Evolutionary conservation across 164 flowering plant species (phyloP).

Genomic region (Paratinospora sagittata): DNA sequence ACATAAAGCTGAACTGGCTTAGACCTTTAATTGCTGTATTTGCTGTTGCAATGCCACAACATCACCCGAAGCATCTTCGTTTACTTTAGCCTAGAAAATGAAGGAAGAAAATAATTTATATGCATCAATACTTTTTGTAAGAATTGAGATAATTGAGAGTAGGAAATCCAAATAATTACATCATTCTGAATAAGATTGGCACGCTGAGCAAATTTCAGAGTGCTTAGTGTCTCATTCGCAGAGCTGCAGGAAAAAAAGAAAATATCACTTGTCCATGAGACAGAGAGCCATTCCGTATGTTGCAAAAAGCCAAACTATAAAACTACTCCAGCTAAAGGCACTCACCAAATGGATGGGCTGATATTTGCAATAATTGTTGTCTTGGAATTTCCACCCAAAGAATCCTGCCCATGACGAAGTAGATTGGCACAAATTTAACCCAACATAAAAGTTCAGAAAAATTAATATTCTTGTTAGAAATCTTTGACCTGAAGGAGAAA

Average conservation of each 20-base stretch:
- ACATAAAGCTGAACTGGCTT: background rate
- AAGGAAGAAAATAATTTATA: background rate
- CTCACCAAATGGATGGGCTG: constrained; percentile 79
- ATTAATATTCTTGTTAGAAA: background rate
- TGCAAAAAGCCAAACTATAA: constrained; percentile 1
- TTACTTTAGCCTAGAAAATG: constrained; percentile 65
- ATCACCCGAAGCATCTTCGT: constrained; percentile 89
- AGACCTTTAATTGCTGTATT: constrained; percentile 70
- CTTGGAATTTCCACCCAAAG: constrained; percentile 91
- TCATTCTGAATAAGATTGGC: constrained; percentile 91
- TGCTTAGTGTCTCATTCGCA: constrained; percentile 77
- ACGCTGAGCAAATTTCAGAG: constrained; percentile 89
- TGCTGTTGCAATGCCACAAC: constrained; percentile 61
- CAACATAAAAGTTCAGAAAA: background rate
- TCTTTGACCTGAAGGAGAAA: constrained; percentile 79
- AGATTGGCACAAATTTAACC: background rate
- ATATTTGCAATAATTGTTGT: constrained; percentile 82
- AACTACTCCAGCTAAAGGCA: background rate
- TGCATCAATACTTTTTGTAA: background rate
- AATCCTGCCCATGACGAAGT: constrained; percentile 59
- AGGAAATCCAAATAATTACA: constrained; percentile 34
- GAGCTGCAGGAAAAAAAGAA: constrained; percentile 48
- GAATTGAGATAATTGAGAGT: background rate
- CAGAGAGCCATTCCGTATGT: background rate
- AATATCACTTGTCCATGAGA: constrained; percentile 1